Percentiles rank a stretch among this genome's conserved stretches.
phyloP scores from a whole-genome alignment of 2,329 filamentous ascomycete genomes.

The Penicillium sp. region DNA sequence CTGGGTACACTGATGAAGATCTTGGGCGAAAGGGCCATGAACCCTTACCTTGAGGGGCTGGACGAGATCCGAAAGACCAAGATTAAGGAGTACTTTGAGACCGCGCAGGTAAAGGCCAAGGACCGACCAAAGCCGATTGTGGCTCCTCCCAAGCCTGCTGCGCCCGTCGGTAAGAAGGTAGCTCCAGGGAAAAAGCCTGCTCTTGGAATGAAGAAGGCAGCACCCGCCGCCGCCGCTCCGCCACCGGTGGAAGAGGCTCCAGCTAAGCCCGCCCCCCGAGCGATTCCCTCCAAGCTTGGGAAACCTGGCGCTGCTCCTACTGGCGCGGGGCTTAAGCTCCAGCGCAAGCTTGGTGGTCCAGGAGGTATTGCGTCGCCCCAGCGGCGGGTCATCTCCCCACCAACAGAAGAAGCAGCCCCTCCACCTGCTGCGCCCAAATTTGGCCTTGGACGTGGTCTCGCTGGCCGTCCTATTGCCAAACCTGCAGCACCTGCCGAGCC shows the following conservation, averaged over 20 bases:
- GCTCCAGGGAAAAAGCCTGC: constrained; percentile 56
- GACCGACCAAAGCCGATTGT: constrained; percentile 82
- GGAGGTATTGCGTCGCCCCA: constrained; percentile 45
- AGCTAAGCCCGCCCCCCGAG: constrained; percentile 43
- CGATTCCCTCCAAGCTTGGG: constrained; percentile 50
- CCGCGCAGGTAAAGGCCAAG: constrained; percentile 82
- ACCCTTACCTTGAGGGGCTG: constrained; percentile 82
- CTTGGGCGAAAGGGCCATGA: constrained; percentile 94
- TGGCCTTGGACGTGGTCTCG: constrained; percentile 73
- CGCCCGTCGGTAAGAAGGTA: constrained; percentile 60
- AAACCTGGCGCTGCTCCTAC: constrained; percentile 47
- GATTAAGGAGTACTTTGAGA: constrained; percentile 87
- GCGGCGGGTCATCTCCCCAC: constrained; percentile 48
- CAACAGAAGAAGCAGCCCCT: constrained; percentile 47
- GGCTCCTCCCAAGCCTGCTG: constrained; percentile 60
- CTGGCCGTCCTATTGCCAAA: constrained; percentile 81
- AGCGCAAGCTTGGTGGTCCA: constrained; percentile 48
- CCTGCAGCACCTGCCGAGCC: constrained; percentile 54
- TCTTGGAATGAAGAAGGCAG: constrained; percentile 52
- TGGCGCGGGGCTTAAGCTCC: constrained; percentile 45
- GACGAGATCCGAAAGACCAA: constrained; percentile 96
- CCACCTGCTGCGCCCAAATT: constrained; percentile 54
- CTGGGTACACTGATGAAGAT: constrained; percentile 98
- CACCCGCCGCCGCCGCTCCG: constrained; percentile 41
- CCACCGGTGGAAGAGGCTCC: constrained; percentile 38